phyloP scores from a whole-genome alignment of 129 eudicot genomes.

The Arctium lappa region DNA sequence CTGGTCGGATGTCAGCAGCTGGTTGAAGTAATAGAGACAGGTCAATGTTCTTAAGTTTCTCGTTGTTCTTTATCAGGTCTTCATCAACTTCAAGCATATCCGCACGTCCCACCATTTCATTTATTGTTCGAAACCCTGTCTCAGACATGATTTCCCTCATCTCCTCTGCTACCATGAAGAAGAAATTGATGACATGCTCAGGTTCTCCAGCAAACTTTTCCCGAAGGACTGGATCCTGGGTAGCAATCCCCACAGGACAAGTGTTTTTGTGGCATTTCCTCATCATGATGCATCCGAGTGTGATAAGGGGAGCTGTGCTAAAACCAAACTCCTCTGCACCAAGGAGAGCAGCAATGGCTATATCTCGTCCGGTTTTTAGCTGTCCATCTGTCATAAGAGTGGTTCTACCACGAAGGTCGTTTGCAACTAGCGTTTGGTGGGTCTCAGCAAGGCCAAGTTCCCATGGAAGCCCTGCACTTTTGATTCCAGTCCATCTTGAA shows the following conservation, averaged over 20 bases:
- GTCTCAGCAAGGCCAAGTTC: slow-evolving; percentile 98
- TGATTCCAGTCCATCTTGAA: slow-evolving; percentile 97
- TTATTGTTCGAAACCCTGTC: slow-evolving; percentile 69
- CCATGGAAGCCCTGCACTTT: slow-evolving; percentile 99
- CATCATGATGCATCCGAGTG: slow-evolving; percentile 99
- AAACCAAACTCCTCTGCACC: slow-evolving; percentile 99
- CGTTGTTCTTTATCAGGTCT: slow-evolving; percentile 59
- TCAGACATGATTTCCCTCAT: slow-evolving; percentile 89
- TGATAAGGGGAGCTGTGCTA: slow-evolving; percentile 95
- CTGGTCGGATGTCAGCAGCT: slow-evolving; percentile 89
- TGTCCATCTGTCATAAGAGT: slow-evolving; percentile 93
- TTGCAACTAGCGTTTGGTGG: slow-evolving; percentile 96
- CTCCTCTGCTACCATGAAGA: slow-evolving; percentile 98
- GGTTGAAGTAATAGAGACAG: slow-evolving; percentile 88
- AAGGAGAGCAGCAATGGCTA: slow-evolving; percentile 94
- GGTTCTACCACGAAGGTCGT: slow-evolving; percentile 95
- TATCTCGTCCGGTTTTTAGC: slow-evolving; percentile 94
- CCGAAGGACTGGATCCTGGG: slow-evolving; percentile 97
- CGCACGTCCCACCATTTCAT: slow-evolving; percentile 96
- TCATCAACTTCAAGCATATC: slow-evolving; percentile 91
- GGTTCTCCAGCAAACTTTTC: slow-evolving; percentile 97
- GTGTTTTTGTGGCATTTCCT: slow-evolving; percentile 97
- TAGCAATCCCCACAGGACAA: slow-evolving; percentile 97
- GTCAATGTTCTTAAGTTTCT: slow-evolving; percentile 79
- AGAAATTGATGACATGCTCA: slow-evolving; percentile 94